Base-by-base conservation (phyloP, 208 protist species). In the Porcisia deanei region DNA sequence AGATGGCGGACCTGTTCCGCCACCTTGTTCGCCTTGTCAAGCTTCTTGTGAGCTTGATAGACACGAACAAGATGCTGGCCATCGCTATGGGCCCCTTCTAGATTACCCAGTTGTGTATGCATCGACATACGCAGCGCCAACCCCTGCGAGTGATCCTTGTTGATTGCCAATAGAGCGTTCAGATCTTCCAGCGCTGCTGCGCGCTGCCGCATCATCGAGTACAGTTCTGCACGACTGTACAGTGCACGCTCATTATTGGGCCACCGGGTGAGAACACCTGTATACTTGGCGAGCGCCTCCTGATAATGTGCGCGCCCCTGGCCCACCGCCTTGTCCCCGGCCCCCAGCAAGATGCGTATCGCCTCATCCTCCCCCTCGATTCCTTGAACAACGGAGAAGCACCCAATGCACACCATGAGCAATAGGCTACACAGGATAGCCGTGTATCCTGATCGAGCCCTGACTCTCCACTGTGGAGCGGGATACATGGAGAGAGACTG, bases 211-310 rank as follows among this genome's bases (percentile, higher is more conserved):
- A 93, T 84, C 75, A 95, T 89, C 4, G 78, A 88, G 39, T 91
- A 83, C 0, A 97, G 77, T 77, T 96, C 86, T 6, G 94, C 94
- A 3, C 94, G 88, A 66, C 91, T 95, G 76, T 85, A 96, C 16
- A 96, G 68, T 16, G 80, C 91, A 16, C 91, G 91, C 68, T 86
- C 77, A 69, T 84, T 96, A 1, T 58, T 49, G 4, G 90, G 88
- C 63, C 85, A 85, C 16, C 88, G 85, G 1, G 90, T 59, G 14
- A 95, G 79, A 0, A 88, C 91, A 71, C 86, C 88, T 0, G 91
- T 96, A 73, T 96, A 97, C 77, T 95, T 95, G 34, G 85, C 84
- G n/a, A 97, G 75, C 25, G 94, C 94, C 53, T 96, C 91, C 49
- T 88, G 90, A 77, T 96, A 97, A 25, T 90, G 79, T 22, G 59